Base-by-base conservation (phyloP, 2,329 filamentous ascomycete species). In the Beauveria rudraprayagi region DNA sequence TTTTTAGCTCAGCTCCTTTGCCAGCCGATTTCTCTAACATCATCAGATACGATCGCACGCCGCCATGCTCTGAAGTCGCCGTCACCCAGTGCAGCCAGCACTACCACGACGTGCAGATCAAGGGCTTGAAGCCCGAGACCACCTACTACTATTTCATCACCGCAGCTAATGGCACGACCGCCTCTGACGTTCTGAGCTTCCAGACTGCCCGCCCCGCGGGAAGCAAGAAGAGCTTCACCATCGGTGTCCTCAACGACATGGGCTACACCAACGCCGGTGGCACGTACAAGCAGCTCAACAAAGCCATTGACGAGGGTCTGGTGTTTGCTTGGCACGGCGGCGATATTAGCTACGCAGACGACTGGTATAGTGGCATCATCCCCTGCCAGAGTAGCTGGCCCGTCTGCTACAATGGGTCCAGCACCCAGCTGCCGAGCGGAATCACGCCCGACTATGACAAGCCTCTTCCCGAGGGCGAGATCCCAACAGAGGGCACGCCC, bases 321-420 rank as follows among this genome's bases (percentile, higher is more conserved):
- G 75, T 75, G 3, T 81, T 82, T 65, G 76, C 76, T 28, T 82
- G 80, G 80, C 80, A 82, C 67, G 78, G 79, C 43, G 79, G 80
- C 54, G 79, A 82, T 63, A 70, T 81, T 60, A 75, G 70, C 56
- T 82, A 82, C 62, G 78, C 79, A 0, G 78, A 80, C 65, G 76
- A 80, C 66, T 80, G 77, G 78, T 79, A 76, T 56, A 75, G 72
- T 16, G 78, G 80, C n/a, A 79, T 81, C 57, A 67, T 81, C 19
- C 74, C 78, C 16, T 82, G 79, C 61, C 75, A 71, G 51, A 69
- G 72, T 57, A 70, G 73, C 65, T 80, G 78, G 78, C 76, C 76
- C 1, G 72, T 81, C 16, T 82, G 80, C 71, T 82, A 81, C 68
- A 81, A 81, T 61, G 79, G 79, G 54, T 76, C 76, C 8, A 72